Evolutionary conservation across 306 rosid genomes (phyloP), one percentile per base, ranked within the genome.

Genomic region (Dryas alaskensis): DNA sequence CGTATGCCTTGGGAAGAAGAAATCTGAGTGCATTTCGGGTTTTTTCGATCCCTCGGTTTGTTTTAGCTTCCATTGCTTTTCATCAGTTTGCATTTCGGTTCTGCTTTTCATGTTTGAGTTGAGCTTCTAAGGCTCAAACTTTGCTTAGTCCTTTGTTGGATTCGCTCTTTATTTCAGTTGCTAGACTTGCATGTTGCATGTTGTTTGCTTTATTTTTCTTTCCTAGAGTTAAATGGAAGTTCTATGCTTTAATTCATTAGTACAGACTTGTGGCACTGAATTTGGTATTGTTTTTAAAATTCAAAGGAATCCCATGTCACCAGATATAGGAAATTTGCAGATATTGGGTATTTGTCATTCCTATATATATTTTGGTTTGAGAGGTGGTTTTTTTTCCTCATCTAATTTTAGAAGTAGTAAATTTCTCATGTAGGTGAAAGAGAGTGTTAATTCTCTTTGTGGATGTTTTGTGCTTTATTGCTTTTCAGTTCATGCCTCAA

Each of bases 11-110:
- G 83, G 86, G 85, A 69, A 59, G 82, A 81, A 78, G 87, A 83
- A 80, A 81, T 81, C 87, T 84, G 85, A 76, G 67, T 73, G 45
- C 73, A 66, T 74, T 70, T 82, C 90, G 86, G 90, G 85, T 81
- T 81, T 78, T 76, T 78, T 75, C 39, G 46, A 47, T 80, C 74
- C 84, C 82, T 75, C 70, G 85, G 80, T 50, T 81, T 71, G 77
- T 78, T 72, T 80, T 17, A 74, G 81, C 63, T 77, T 54, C 68
- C 71, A 8, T 31, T 31, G 12, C 14, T 50, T 54, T 63, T 62
- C 59, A 19, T 60, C 63, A 67, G 31, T 49, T 60, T 39, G 8
- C 43, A 4, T 44, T 65, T 65, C 16, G 5, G 53, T 58, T 69
- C 22, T 60, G 69, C 81, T 31, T 78, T 76, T 44, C 83, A 68